Conservation (phyloP, 1,284 basidiomycete genomes). For the Heterobasidion parviporum region DNA sequence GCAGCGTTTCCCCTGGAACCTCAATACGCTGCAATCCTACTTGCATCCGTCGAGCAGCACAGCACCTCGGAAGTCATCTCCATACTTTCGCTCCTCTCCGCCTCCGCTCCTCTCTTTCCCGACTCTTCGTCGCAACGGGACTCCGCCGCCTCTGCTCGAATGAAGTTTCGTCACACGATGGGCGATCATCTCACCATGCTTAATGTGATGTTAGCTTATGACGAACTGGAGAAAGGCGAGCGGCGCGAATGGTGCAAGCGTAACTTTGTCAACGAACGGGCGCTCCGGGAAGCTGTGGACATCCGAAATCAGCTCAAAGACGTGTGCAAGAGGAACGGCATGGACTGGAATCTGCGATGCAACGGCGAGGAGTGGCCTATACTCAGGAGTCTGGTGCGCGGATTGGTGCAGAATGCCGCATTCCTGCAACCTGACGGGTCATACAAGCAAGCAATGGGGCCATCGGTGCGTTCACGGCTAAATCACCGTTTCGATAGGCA, state of each 20-base stretch:
- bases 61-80: conserved; percentile 73
- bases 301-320: conserved; percentile 77
- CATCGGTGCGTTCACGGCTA: conserved; percentile 44
- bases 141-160: conserved; percentile 54
- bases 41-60: conserved; percentile 62
- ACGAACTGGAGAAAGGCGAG: conserved; percentile 38
- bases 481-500: neutral
- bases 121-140: conserved; percentile 69
- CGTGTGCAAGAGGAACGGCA: conserved; percentile 52
- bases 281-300: conserved; percentile 75
- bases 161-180: conserved; percentile 74
- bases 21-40: conserved; percentile 64
- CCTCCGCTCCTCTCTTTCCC: conserved; percentile 68
- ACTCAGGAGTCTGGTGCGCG: conserved; percentile 60
- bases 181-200: conserved; percentile 91
- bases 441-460: conserved; percentile 79
- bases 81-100: conserved; percentile 74
- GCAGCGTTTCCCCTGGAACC: conserved; percentile 82
- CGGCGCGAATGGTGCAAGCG: conserved; percentile 75
- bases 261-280: conserved; percentile 81
- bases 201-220: conserved; percentile 79
- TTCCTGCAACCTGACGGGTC: conserved; percentile 75
- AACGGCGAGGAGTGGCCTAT: conserved; percentile 57
- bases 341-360: conserved; percentile 53
- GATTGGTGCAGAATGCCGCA: conserved; percentile 78